A percentile compares a stretch with the other conserved stretches of the same genome.
phyloP scores from a whole-genome alignment of 495 filamentous ascomycete genomes.

The Penicillium ochrochloron region DNA sequence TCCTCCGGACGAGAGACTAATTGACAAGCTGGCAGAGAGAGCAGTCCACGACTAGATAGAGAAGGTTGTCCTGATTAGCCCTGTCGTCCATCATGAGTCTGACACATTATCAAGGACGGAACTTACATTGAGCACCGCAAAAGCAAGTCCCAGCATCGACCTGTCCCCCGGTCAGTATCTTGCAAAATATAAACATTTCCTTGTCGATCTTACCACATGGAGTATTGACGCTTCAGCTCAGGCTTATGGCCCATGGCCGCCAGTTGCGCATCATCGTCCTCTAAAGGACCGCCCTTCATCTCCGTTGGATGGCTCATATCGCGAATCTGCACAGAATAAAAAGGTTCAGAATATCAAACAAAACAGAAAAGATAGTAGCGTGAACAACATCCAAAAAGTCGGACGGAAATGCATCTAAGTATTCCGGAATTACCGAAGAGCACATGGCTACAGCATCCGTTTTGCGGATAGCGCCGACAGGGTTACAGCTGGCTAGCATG shows the following conservation, averaged over 20 bases:
- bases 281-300: constrained; percentile 25
- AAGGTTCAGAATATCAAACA: background rate
- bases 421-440: constrained; percentile 8
- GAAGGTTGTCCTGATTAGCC: background rate
- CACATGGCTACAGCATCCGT: constrained; percentile 18
- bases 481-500: constrained; percentile 22
- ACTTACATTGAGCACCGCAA: constrained; percentile 50
- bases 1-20: constrained; percentile 50
- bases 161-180: constrained; percentile 18
- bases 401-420: constrained; percentile 13
- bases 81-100: constrained; percentile 23
- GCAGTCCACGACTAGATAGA: constrained; percentile 47
- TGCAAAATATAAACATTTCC: background rate
- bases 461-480: constrained; percentile 25
- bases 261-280: constrained; percentile 52
- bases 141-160: constrained; percentile 53
- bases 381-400: background rate
- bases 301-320: background rate
- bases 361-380: background rate
- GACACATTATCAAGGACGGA: background rate
- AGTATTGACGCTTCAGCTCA: constrained; percentile 60
- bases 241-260: constrained; percentile 63
- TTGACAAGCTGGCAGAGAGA: constrained; percentile 49
- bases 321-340: background rate
- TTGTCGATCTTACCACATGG: constrained; percentile 35